Evolutionary conservation across 805 yeast species (phyloP).

Genomic region (Kodamaea kaohsiungensis): DNA sequence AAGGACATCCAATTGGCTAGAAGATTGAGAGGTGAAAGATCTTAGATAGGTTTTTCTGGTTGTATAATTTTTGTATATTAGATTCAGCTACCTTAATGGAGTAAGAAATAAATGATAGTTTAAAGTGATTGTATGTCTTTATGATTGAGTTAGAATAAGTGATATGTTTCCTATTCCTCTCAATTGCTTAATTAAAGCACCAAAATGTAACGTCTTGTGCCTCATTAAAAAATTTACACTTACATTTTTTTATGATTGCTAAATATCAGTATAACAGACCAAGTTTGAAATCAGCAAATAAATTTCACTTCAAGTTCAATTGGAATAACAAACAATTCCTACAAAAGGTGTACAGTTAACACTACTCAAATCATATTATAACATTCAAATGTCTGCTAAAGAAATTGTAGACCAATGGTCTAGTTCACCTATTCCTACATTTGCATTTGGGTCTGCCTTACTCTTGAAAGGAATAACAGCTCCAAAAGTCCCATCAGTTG

Average conservation of each 20-base stretch:
- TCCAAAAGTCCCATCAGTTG: neutral
- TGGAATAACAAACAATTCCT: too few species aligned
- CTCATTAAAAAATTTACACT: too few species aligned
- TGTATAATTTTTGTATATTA: slow-evolving; percentile 19
- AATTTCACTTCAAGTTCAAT: neutral
- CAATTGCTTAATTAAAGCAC: too few species aligned
- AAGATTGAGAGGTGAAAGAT: slow-evolving; percentile 52
- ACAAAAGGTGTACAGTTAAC: too few species aligned
- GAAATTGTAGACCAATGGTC: slow-evolving; percentile 6
- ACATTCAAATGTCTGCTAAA: neutral
- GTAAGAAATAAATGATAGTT: neutral
- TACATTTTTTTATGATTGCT: neutral
- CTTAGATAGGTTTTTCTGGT: slow-evolving; percentile 22
- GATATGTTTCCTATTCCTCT: too few species aligned
- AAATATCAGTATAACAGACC: neutral
- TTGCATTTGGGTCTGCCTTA: slow-evolving; percentile 13
- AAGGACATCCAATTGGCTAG: slow-evolving; percentile 51
- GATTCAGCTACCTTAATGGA: neutral
- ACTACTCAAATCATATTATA: too few species aligned
- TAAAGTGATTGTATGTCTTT: too few species aligned
- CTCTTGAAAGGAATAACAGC: slow-evolving; percentile 13
- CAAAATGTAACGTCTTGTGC: too few species aligned
- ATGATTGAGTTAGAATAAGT: too few species aligned
- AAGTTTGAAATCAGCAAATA: neutral
- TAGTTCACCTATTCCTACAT: slow-evolving; percentile 15